phyloP scores from a whole-genome alignment of 2,329 filamentous ascomycete genomes.

The Colletotrichum navitas region DNA sequence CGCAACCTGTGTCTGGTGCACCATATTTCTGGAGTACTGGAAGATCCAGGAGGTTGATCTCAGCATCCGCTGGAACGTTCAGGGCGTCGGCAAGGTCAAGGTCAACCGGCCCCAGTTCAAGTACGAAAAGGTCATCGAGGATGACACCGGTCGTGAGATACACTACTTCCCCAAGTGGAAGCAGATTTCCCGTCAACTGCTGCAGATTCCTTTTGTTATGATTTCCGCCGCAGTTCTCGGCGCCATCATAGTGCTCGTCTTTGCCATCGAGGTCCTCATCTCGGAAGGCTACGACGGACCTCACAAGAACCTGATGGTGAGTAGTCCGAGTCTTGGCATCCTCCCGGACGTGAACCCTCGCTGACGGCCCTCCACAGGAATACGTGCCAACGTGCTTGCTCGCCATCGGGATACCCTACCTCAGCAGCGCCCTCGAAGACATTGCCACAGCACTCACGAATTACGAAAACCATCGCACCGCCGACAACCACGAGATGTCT shows the following conservation, averaged over 20 bases:
- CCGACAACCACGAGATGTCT: slow-evolving; percentile 75
- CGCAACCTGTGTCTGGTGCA: slow-evolving; percentile 76
- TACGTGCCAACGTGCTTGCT: slow-evolving; percentile 80
- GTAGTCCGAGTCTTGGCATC: slow-evolving; percentile 47
- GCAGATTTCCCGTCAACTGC: slow-evolving; percentile 73
- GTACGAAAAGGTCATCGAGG: slow-evolving; percentile 71
- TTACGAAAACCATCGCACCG: slow-evolving; percentile 82
- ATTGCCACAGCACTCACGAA: slow-evolving; percentile 74
- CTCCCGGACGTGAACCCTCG: neutral
- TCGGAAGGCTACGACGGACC: slow-evolving; percentile 80
- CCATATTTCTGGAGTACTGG: slow-evolving; percentile 84
- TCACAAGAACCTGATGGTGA: slow-evolving; percentile 73
- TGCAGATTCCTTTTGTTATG: slow-evolving; percentile 77
- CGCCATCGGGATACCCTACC: slow-evolving; percentile 74
- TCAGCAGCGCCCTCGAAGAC: slow-evolving; percentile 72
- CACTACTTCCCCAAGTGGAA: slow-evolving; percentile 75
- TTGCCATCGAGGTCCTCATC: slow-evolving; percentile 81
- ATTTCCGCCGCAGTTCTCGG: slow-evolving; percentile 71
- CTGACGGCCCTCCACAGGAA: slow-evolving; percentile 59
- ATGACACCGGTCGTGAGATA: slow-evolving; percentile 72
- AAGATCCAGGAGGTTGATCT: slow-evolving; percentile 81
- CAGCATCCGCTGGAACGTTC: slow-evolving; percentile 78
- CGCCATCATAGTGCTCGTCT: slow-evolving; percentile 75
- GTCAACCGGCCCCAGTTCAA: slow-evolving; percentile 74
- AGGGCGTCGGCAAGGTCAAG: slow-evolving; percentile 76